Base-by-base conservation (phyloP, 164 flowering plant species). In the Annona squamosa region DNA sequence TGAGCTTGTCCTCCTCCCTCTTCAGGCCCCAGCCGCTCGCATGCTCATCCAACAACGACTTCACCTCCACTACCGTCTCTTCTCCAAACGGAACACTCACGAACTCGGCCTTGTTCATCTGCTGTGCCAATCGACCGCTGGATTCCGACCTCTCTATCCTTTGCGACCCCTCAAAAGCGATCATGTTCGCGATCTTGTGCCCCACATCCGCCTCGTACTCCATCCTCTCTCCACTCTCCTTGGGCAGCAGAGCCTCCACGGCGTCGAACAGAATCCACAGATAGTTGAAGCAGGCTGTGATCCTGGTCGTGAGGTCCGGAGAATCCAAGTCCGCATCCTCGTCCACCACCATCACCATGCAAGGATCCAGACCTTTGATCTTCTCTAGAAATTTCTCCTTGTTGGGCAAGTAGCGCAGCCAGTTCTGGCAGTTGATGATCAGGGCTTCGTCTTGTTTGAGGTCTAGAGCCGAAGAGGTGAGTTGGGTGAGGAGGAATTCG, bases 21-120 rank as follows among this genome's bases (percentile, higher is more conserved):
- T 91, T 91, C 94, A 89, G 87, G 1, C 97, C 97, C 97, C 97
- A 91, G 2, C 97, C 94, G 73, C 93, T 86, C 3, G 94, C 97
- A 81, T 91, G 91, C 37, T 90, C 97, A 73, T 87, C 93, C 41
- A 90, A 77, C 84, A 89, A 78, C 1, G 65, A 71, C 73, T 80
- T 87, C 4, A 90, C 91, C 76, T 89, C 93, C 52, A 44, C 69
- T 3, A 84, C 63, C 2, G 93, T 89, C 42, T 90, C 94, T 63
- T 91, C 97, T 46, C 81, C 13, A 48, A 86, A 87, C 10, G 90
- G 86, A 12, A 84, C 73, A 73, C 87, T 80, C 0, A 59, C 5
- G 56, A 85, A 89, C 0, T 87, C 80, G 0, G 79, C 74, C 7
- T 78, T 85, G 68, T 75, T 86, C 88, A 88, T 86, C 43, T 93